A percentile compares a stretch with the other conserved stretches of the same genome.
Evolutionary conservation across 1,139 yeast species (phyloP).

Genomic region (Candida freyschussii): DNA sequence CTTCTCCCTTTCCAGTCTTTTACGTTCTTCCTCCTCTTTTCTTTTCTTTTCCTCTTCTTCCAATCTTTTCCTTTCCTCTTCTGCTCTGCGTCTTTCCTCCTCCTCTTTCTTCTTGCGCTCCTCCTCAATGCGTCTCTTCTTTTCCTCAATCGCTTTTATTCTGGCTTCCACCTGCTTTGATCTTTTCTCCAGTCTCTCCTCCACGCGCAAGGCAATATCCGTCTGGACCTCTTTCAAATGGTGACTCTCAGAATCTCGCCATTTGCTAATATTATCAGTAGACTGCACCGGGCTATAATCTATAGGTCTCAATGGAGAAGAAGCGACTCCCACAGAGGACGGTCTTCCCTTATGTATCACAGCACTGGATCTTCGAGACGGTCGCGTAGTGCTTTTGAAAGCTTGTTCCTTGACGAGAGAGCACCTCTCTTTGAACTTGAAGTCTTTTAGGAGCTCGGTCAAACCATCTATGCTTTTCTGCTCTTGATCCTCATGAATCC

Average conservation of each 20-base stretch:
- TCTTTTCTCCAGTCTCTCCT: constrained; percentile 17
- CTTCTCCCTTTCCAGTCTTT: constrained; percentile 22
- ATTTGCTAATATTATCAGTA: background rate
- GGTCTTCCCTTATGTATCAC: constrained; percentile 8
- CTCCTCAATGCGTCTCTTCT: constrained; percentile 17
- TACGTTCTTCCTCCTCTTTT: constrained; percentile 21
- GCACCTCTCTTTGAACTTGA: constrained; percentile 23
- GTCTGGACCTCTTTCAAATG: constrained; percentile 4
- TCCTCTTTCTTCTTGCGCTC: constrained; percentile 20
- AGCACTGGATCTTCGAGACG: constrained; percentile 4
- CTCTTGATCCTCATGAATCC: constrained; percentile 1
- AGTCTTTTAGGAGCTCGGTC: constrained; percentile 19
- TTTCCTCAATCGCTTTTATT: constrained; percentile 19
- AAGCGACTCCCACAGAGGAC: constrained; percentile 2
- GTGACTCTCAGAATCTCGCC: background rate
- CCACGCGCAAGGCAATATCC: constrained; percentile 9
- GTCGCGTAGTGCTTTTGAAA: background rate
- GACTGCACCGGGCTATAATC: too few species aligned
- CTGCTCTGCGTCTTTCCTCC: constrained; percentile 22
- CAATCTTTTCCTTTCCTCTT: constrained; percentile 22
- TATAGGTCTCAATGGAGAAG: background rate
- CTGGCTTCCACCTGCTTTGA: constrained; percentile 21
- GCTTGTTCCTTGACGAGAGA: constrained; percentile 11
- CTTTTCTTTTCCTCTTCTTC: constrained; percentile 22
- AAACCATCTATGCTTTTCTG: constrained; percentile 14